A percentile compares a stretch with the other conserved stretches of the same genome.
phyloP scores from a whole-genome alignment of 2,329 filamentous ascomycete genomes.

The Aureobasidium sp. region DNA sequence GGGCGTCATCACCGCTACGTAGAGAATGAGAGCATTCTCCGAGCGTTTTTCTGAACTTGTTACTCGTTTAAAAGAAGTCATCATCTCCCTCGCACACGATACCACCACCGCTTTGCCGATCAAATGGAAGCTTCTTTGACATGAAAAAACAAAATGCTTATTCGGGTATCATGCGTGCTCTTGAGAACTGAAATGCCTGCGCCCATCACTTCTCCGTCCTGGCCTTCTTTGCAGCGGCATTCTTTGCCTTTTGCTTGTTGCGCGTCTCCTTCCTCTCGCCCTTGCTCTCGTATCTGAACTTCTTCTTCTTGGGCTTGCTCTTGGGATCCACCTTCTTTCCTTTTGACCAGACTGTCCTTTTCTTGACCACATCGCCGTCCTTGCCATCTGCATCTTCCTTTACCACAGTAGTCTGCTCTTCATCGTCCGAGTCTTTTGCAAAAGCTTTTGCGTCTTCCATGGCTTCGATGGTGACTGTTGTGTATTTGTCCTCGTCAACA shows the following conservation, averaged over 20 bases:
- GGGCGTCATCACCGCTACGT: slow-evolving; percentile 13
- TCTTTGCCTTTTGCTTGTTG: slow-evolving; percentile 58
- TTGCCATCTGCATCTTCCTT: slow-evolving; percentile 11
- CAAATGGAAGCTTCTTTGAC: slow-evolving; percentile 1
- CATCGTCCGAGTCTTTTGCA: slow-evolving; percentile 3
- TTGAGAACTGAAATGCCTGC: background rate
- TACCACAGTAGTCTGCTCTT: background rate
- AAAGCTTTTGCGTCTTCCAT: slow-evolving; percentile 55
- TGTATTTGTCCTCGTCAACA: slow-evolving; percentile 91
- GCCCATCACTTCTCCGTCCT: slow-evolving; percentile 33
- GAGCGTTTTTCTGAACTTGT: slow-evolving; percentile 9
- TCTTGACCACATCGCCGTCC: slow-evolving; percentile 6
- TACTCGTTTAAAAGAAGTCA: slow-evolving; percentile 4
- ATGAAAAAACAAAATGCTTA: slow-evolving; percentile 2
- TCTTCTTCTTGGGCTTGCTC: slow-evolving; percentile 64
- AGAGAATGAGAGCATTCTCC: slow-evolving; percentile 13
- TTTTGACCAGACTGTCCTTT: slow-evolving; percentile 37
- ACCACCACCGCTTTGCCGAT: slow-evolving; percentile 1
- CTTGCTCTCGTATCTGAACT: slow-evolving; percentile 90
- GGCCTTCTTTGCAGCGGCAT: slow-evolving; percentile 59
- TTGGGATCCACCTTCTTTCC: slow-evolving; percentile 40
- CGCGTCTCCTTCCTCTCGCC: slow-evolving; percentile 60
- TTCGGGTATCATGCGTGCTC: slow-evolving; percentile 11
- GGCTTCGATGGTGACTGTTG: slow-evolving; percentile 86
- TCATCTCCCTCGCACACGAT: slow-evolving; percentile 7